Percentiles rank a stretch among this genome's conserved stretches.
Evolutionary conservation across 2,329 filamentous ascomycete genomes (phyloP).

Genomic region (Hypoxylon sp.): DNA sequence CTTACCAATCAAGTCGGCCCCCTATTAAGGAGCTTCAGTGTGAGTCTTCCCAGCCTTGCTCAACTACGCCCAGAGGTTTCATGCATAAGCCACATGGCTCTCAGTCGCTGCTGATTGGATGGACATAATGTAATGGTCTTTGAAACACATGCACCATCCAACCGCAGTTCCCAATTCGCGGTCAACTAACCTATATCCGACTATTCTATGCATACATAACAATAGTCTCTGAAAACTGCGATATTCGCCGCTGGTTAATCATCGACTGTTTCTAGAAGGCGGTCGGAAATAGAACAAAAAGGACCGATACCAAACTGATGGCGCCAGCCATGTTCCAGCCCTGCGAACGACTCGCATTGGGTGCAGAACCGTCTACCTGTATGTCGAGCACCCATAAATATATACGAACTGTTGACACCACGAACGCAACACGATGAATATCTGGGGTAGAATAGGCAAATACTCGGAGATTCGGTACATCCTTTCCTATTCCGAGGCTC

Average conservation of each 20-base stretch:
- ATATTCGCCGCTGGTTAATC: not conserved
- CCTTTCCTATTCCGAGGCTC: not conserved
- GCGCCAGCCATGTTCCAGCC: slow-evolving; percentile 26
- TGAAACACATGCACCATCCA: slow-evolving; percentile 3
- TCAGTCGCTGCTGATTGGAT: not conserved
- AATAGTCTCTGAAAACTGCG: slow-evolving; percentile 7
- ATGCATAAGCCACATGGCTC: slow-evolving; percentile 29
- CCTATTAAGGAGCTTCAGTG: not conserved
- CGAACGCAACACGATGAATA: slow-evolving; percentile 1
- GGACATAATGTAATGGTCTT: slow-evolving; percentile 10
- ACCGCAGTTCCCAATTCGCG: not conserved
- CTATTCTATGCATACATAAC: slow-evolving; percentile 9
- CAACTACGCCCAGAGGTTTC: not conserved
- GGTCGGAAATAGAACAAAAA: slow-evolving; percentile 7
- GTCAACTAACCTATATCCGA: not conserved
- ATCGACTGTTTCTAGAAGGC: not conserved
- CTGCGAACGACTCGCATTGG: not conserved
- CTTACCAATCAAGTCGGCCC: slow-evolving; percentile 20
- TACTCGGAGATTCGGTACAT: not conserved
- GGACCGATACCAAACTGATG: slow-evolving; percentile 24
- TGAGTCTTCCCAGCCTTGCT: slow-evolving; percentile 24
- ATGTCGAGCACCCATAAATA: slow-evolving; percentile 16
- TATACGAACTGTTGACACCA: not conserved
- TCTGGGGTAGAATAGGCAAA: not conserved
- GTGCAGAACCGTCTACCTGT: not conserved